Evolutionary conservation across 2,329 filamentous ascomycete genomes (phyloP).

Genomic region (Lachnellula cervina): DNA sequence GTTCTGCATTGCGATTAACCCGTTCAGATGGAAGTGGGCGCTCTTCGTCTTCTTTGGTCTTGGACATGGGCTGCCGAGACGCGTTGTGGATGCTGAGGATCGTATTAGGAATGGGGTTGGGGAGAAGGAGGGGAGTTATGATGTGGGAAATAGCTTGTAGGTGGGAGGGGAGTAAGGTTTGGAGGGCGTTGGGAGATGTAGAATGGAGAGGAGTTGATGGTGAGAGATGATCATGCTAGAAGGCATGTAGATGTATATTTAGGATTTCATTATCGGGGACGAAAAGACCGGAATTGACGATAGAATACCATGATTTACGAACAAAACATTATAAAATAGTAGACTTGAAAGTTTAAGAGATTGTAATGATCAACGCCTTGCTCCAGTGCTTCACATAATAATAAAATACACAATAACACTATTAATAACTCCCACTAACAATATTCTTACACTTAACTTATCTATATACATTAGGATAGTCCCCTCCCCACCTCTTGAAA

Average conservation of each 20-base stretch:
- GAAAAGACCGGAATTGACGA: no score
- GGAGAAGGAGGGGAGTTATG: slow-evolving; percentile 30
- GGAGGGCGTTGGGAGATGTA: background rate
- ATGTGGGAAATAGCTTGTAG: slow-evolving; percentile 25
- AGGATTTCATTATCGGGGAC: no score
- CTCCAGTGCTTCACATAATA: no score
- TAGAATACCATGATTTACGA: no score
- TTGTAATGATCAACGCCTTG: no score
- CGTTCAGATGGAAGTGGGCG: slow-evolving; percentile 88
- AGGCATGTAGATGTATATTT: background rate
- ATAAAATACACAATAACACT: no score
- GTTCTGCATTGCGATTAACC: slow-evolving; percentile 74
- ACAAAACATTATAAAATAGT: no score
- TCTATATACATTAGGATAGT: no score
- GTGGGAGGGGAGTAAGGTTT: background rate
- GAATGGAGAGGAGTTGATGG: background rate
- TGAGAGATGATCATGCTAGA: background rate
- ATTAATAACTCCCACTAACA: no score
- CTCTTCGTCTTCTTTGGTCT: slow-evolving; percentile 76
- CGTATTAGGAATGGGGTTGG: slow-evolving; percentile 50
- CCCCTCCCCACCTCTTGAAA: no score
- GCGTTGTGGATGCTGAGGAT: slow-evolving; percentile 63
- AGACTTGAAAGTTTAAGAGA: no score
- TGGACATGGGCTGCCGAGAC: slow-evolving; percentile 59
- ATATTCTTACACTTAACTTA: no score